Conservation (phyloP, 2,329 filamentous ascomycete species). For the Sporothrix brasiliensis region DNA sequence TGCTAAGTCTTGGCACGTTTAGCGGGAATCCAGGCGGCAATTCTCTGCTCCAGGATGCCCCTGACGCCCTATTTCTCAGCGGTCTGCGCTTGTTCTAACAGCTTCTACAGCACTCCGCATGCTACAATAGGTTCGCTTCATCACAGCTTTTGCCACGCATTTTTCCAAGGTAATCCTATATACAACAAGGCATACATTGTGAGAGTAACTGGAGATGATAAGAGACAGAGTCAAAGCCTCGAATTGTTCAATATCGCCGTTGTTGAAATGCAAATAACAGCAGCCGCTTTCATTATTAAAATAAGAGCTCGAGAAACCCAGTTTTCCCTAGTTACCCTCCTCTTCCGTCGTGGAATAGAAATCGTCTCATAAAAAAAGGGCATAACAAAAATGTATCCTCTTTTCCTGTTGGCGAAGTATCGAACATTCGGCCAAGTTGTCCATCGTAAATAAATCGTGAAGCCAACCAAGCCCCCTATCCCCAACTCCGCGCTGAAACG, state of each 20-base stretch:
- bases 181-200: neutral
- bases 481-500: constrained; percentile 58
- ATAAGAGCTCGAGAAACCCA: constrained; percentile 19
- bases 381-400: neutral
- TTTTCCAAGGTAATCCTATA: neutral
- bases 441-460: constrained; percentile 27
- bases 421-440: constrained; percentile 31
- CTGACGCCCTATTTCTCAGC: neutral
- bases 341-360: constrained; percentile 28
- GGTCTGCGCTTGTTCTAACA: neutral
- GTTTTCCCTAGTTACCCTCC: constrained; percentile 22
- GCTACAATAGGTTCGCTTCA: too few relatives aligned
- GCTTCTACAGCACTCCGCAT: neutral
- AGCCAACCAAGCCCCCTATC: constrained; percentile 45
- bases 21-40: neutral
- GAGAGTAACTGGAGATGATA: neutral
- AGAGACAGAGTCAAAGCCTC: neutral
- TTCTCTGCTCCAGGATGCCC: too few relatives aligned
- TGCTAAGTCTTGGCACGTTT: neutral
- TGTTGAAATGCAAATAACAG: neutral
- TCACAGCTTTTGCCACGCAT: neutral
- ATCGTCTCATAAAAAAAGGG: constrained; percentile 27
- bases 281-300: constrained; percentile 12
- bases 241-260: constrained; percentile 13
- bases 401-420: constrained; percentile 28